phyloP scores from a whole-genome alignment of 495 filamentous ascomycete genomes.

The Margaritispora aquatica region DNA sequence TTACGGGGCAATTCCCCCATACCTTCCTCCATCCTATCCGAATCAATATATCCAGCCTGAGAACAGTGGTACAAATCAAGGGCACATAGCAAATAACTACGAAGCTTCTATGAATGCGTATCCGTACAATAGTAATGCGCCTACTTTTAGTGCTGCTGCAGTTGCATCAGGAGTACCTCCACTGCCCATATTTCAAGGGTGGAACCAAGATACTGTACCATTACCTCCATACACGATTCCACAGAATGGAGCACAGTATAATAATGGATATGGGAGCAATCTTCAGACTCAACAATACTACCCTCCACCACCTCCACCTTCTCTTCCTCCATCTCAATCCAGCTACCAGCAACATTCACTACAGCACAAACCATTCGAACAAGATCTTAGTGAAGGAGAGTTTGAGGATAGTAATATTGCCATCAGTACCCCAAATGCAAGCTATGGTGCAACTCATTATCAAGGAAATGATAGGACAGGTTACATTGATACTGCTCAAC shows the following conservation, averaged over 20 bases:
- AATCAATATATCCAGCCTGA: constrained; percentile 19
- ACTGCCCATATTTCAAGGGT: constrained; percentile 22
- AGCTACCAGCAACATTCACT: constrained; percentile 14
- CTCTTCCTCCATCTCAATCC: constrained; percentile 1
- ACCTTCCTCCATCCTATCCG: constrained; percentile 15
- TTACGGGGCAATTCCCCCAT: constrained; percentile 33
- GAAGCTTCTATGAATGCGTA: constrained; percentile 18
- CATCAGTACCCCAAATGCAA: not conserved
- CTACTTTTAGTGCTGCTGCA: constrained; percentile 16
- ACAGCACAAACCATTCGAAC: constrained; percentile 42
- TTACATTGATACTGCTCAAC: constrained; percentile 18
- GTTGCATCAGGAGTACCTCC: constrained; percentile 17
- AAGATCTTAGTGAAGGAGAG: constrained; percentile 68
- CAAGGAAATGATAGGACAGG: constrained; percentile 9
- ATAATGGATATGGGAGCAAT: constrained; percentile 6
- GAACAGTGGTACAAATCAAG: constrained; percentile 5
- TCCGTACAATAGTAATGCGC: constrained; percentile 16
- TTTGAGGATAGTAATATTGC: constrained; percentile 30
- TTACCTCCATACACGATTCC: constrained; percentile 16
- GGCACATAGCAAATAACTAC: constrained; percentile 14
- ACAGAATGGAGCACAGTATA: constrained; percentile 12
- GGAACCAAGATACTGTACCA: constrained; percentile 19
- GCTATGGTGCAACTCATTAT: constrained; percentile 16
- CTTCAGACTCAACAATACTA: constrained; percentile 14
- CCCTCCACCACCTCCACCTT: constrained; percentile 1